These are phyloP conservation scores for Trametes cinnabarina DNA, from an alignment of 768 basidiomycete species.

Conservation along the genomic window DNA sequence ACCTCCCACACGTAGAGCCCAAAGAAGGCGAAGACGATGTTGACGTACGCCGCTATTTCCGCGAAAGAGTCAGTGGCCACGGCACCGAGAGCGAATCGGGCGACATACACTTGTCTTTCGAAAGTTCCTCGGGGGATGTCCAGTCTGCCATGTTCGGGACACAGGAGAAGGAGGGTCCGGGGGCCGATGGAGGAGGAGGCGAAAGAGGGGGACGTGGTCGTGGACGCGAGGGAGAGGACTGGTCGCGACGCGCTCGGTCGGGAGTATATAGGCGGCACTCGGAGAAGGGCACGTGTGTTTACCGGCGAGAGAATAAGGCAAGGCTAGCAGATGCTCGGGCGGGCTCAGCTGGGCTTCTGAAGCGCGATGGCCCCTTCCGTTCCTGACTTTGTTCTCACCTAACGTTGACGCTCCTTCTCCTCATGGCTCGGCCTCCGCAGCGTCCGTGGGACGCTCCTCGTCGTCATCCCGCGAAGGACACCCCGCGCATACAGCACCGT, in stretches of 20 bases:
- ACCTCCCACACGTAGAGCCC: conserved; percentile 71
- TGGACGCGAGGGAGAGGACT: background rate
- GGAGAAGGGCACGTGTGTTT: conserved; percentile 9
- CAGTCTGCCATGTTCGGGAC: conserved; percentile 47
- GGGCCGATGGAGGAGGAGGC: background rate
- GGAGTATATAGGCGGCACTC: conserved; percentile 13
- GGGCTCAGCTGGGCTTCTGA: background rate
- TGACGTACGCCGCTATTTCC: conserved; percentile 51
- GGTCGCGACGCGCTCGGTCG: background rate
- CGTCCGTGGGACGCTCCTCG: background rate
- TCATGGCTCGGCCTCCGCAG: background rate
- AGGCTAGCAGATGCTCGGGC: background rate
- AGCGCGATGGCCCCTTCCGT: conserved; percentile 2
- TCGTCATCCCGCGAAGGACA: background rate
- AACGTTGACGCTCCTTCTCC: background rate
- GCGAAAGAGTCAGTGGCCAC: background rate
- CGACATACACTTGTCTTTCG: conserved; percentile 24
- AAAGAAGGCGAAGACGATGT: conserved; percentile 60
- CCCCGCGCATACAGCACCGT: background rate
- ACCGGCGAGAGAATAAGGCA: conserved; percentile 4
- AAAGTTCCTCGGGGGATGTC: conserved; percentile 44
- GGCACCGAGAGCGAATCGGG: background rate
- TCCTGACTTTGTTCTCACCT: conserved; percentile 11
- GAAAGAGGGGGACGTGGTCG: background rate
- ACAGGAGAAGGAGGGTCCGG: background rate